A percentile compares a stretch with the other conserved stretches of the same genome.
phyloP scores from a whole-genome alignment of 2,329 filamentous ascomycete genomes.

The Aspergillus uvarum region DNA sequence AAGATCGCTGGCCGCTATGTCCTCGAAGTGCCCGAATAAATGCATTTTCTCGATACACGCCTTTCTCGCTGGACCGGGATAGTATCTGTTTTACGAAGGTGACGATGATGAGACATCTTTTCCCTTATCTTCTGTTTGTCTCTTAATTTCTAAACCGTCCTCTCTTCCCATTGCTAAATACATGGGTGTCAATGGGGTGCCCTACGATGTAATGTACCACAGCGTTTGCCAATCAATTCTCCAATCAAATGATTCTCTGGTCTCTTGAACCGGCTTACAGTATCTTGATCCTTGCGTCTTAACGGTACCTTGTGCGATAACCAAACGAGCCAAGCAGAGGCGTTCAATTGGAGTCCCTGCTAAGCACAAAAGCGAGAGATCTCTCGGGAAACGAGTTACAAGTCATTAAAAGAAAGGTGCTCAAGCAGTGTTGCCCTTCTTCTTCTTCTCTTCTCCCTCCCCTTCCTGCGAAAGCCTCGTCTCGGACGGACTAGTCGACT shows the following conservation, averaged over 20 bases:
- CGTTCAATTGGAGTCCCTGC: too few relatives aligned
- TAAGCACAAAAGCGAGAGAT: too few relatives aligned
- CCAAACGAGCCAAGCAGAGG: too few relatives aligned
- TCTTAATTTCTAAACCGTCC: neutral
- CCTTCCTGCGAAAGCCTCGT: neutral
- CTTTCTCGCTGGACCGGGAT: neutral
- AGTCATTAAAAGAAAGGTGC: too few relatives aligned
- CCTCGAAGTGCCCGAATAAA: slow-evolving; percentile 44
- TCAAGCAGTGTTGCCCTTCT: neutral
- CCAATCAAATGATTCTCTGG: neutral
- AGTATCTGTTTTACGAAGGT: neutral
- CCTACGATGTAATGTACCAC: neutral
- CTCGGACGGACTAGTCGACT: slow-evolving; percentile 13
- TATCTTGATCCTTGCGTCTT: too few relatives aligned
- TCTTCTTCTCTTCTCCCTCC: slow-evolving; percentile 1
- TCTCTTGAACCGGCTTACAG: too few relatives aligned
- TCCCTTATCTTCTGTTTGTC: neutral
- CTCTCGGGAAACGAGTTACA: too few relatives aligned
- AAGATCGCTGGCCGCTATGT: slow-evolving; percentile 47
- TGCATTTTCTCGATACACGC: neutral
- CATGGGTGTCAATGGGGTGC: neutral
- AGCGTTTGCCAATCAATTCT: neutral
- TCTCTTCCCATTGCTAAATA: neutral
- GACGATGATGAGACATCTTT: neutral
- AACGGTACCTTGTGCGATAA: too few relatives aligned